These are phyloP conservation scores for Glonium stellatum DNA, from an alignment of 495 filamentous ascomycete species.

Conservation along the genomic window DNA sequence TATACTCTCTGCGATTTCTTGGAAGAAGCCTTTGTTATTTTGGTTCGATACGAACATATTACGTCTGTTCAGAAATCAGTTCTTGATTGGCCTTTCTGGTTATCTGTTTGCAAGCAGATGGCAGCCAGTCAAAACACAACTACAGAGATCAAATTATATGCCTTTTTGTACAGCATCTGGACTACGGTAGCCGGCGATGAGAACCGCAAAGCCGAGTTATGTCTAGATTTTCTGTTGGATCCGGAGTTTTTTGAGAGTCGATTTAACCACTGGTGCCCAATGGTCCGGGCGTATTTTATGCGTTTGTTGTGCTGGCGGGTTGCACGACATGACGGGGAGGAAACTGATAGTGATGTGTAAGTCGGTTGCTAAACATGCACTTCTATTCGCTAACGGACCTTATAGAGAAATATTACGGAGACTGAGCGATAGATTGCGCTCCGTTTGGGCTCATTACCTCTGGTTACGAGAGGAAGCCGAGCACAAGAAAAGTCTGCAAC, in stretches of 20 bases:
- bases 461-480: slow-evolving; percentile 62
- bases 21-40: slow-evolving; percentile 64
- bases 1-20: slow-evolving; percentile 90
- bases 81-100: slow-evolving; percentile 85
- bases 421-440: slow-evolving; percentile 61
- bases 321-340: slow-evolving; percentile 66
- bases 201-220: slow-evolving; percentile 62
- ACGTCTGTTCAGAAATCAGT: slow-evolving; percentile 36
- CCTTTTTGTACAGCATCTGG: slow-evolving; percentile 82
- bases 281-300: slow-evolving; percentile 96
- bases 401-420: slow-evolving; percentile 58
- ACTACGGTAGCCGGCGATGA: slow-evolving; percentile 60
- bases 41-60: slow-evolving; percentile 51
- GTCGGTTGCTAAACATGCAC: slow-evolving; percentile 28
- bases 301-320: slow-evolving; percentile 89
- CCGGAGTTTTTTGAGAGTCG: slow-evolving; percentile 71
- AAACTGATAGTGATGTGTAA: slow-evolving; percentile 63
- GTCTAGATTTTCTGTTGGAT: slow-evolving; percentile 72
- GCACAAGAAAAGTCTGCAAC: slow-evolving; percentile 45
- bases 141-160: slow-evolving; percentile 82
- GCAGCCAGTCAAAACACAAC: slow-evolving; percentile 85
- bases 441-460: slow-evolving; percentile 72
- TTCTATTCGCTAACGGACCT: slow-evolving; percentile 12
- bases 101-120: slow-evolving; percentile 75
- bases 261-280: slow-evolving; percentile 97